Base-by-base conservation (phyloP, 306 rosid genomes). In the Macrotyloma uniflorum region DNA sequence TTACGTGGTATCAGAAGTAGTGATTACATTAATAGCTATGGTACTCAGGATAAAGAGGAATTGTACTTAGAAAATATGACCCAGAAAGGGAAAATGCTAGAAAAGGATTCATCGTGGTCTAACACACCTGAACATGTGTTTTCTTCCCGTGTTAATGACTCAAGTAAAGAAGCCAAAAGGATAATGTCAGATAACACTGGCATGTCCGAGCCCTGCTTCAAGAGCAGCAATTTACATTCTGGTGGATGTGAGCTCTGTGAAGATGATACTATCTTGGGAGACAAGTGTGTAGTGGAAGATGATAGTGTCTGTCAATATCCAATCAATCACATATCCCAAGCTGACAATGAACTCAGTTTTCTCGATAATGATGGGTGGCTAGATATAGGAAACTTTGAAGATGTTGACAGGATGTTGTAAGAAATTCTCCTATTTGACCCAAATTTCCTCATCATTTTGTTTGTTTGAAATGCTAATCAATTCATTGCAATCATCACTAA, bases 321-420 rank as follows among this genome's bases (percentile, higher is more conserved):
- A 28, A 84, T 85, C 66, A 81, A 73, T 77, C 90, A 85, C 70
- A 55, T 79, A 26, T 85, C 92, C 36, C 85, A 93, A 79, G 83
- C 83, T 51, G 92, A 87, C 45, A 83, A 87, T 71, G 93, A 90
- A 80, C 90, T 87, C 67, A 87, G 91, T 70, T 93, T 90, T 82
- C 79, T 93, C 63, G 93, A 90, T 74, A 84, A 83, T 82, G 91
- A 90, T 80, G 92, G 89, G 62, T 93, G 97, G 97, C 84, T 83
- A 40, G 92, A 90, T 79, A 90, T 93, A 30, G 97, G 88, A 67
- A 85, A 88, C 64, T 93, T 93, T 80, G 97, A 90, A 81, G 97
- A 93, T 51, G 91, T 93, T 74, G 93, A 93, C 84, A 86, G 92
- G 86, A 89, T 93, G 96, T 87, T 93, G 64, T 76, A 69, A 46